Evolutionary conservation across 768 basidiomycete genomes (phyloP), one percentile per base, ranked within the genome.

Genomic region (Asterophora lycoperdoides): DNA sequence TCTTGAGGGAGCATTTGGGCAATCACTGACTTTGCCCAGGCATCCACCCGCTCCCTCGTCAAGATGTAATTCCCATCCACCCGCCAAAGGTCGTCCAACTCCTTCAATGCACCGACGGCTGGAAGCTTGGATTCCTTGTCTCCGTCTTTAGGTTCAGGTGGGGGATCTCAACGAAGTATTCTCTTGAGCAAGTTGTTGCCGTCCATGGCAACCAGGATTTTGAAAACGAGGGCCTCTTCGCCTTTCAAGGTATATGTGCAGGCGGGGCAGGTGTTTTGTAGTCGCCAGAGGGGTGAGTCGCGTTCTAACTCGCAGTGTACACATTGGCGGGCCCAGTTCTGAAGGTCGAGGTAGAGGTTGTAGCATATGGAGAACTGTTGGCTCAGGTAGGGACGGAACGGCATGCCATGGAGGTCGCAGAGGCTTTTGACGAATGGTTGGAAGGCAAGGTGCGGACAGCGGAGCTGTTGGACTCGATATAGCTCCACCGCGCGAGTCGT

Each of bases 171-270:
- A 0, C 42, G 41, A 2, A 46, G 37, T 28, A 62, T 28, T 8
- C 59, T 49, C 41, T 64, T 65, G 15, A 63, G 48, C 0, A 64
- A 68, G 40, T 68, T 53, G 46, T 68, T 66, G 0, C 65, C 64
- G 30, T 63, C 67, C 41, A 65, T 54, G 5, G 59, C 53, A 9
- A 55, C 14, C 2, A 65, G 52, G 35, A 63, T 57, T 0, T 49
- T 17, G 35, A 58, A 60, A 1, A 41, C 6, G 1, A 68, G 56
- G 2, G 48, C 15, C 3, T 44, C 49, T 48, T 68, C 64, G 4
- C 49, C 56, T 17, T 60, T 35, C 0, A 64, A 51, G 30, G 59
- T 56, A 48, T 67, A 64, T 0, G 56, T 58, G 48, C 68, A 68
- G 0, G 60, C 39, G 0, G 65, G 60, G 41, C 62, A 67, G 6